Base-by-base conservation (phyloP, 2,329 filamentous ascomycete species). In the Cercospora zeae-maydis region DNA sequence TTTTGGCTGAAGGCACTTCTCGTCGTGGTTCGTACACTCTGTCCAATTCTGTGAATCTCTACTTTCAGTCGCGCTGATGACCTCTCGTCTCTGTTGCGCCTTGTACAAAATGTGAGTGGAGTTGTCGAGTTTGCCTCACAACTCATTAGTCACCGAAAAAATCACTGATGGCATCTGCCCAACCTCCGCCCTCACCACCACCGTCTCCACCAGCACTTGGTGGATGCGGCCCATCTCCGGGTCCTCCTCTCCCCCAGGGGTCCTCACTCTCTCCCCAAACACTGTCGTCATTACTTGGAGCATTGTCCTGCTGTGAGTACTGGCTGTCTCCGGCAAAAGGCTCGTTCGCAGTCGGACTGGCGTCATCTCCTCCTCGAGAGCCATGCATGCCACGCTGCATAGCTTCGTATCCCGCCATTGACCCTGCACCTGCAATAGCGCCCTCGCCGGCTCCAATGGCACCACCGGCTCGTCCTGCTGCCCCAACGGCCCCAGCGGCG, bases 381-480 rank as follows among this genome's bases (percentile, higher is more conserved):
- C 75, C 75, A 30, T 75, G 76, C 67, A 78, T 74, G 2, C 82
- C 81, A 64, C 83, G 74, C 64, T 84, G 82, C 83, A 87, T 85
- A 4, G 85, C 84, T 72, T 87, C 86, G 68, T 86, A 27, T 3
- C 84, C 86, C 34, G 84, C 85, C 77, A 87, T 82, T 1, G 83
- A 81, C 6, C 84, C 85, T 5, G 84, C 85, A 4, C 84, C 74
- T 13, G 77, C 75, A 6, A 79, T 77, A 1, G 75, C 78, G 13
- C 73, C 75, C 58, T 75, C 79, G 1, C 74, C 77, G 13, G 75
- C 78, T n/a, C 76, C 78, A 5, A 71, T 76, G 11, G 71, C 75
- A n/a, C 74, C 77, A 13, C 66, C 69, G 30, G 70, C 67, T 55
- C 73, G 61, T 14, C 69, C 72, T 5, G 67, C 68, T 37, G 58